Conservation (phyloP, 768 basidiomycete species). For the Tylopilus plumbeoviolaceoides region DNA sequence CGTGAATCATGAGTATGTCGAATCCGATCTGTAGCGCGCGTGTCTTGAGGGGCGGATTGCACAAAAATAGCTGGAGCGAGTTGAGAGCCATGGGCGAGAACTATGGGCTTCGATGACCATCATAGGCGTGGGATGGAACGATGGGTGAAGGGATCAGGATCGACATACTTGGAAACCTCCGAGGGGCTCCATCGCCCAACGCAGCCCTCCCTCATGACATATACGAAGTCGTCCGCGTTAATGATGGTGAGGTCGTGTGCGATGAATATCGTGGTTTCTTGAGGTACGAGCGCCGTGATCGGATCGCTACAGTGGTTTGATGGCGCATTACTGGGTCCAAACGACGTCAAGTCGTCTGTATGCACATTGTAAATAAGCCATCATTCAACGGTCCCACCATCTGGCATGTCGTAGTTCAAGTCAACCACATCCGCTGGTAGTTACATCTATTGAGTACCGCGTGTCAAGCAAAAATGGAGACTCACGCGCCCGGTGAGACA, state of each 20-base stretch:
- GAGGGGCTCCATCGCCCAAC: slow-evolving; percentile 39
- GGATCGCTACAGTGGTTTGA: slow-evolving; percentile 73
- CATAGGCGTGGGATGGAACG: slow-evolving; percentile 29
- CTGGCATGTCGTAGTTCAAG: slow-evolving; percentile 19
- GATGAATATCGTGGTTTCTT: slow-evolving; percentile 59
- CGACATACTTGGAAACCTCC: slow-evolving; percentile 33
- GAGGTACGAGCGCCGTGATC: slow-evolving; percentile 51
- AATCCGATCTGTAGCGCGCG: too few relatives aligned
- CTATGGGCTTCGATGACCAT: slow-evolving; percentile 42
- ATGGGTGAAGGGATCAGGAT: slow-evolving; percentile 33
- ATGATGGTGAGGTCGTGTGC: slow-evolving; percentile 94
- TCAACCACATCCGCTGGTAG: slow-evolving; percentile 18
- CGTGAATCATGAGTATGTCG: too few relatives aligned
- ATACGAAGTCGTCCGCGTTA: slow-evolving; percentile 73
- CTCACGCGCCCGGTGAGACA: too few relatives aligned
- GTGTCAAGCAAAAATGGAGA: too few relatives aligned
- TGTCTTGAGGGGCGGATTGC: too few relatives aligned
- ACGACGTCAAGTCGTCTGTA: slow-evolving; percentile 72
- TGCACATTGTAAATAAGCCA: background rate
- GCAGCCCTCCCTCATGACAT: slow-evolving; percentile 77
- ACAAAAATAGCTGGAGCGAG: too few relatives aligned
- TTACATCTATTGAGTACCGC: too few relatives aligned
- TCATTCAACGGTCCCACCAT: slow-evolving; percentile 14
- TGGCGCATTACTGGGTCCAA: slow-evolving; percentile 85
- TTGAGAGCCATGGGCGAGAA: slow-evolving; percentile 66